phyloP scores from a whole-genome alignment of 2,329 filamentous ascomycete species.

The Xenoacremonium recifei region DNA sequence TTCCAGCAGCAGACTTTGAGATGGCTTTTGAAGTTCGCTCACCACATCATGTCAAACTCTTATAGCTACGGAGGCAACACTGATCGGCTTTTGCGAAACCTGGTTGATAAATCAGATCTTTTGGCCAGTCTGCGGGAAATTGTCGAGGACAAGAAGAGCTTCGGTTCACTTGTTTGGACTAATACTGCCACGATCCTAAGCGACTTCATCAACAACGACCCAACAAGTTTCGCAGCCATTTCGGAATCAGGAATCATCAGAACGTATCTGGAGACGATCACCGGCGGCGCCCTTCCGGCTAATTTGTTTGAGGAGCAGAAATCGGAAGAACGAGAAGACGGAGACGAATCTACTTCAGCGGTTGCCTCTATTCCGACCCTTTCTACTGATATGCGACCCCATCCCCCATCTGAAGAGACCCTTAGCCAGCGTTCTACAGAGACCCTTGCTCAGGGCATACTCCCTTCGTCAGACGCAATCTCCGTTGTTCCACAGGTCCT shows the following conservation, averaged over 20 bases:
- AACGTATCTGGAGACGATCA: conserved; percentile 81
- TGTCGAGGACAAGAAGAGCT: conserved; percentile 74
- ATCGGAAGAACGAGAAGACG: conserved; percentile 29
- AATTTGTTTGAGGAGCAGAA: conserved; percentile 27
- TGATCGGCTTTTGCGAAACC: conserved; percentile 84
- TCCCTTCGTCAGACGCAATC: conserved; percentile 87
- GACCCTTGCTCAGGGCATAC: conserved; percentile 66
- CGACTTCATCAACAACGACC: conserved; percentile 98
- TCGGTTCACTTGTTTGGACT: conserved; percentile 94
- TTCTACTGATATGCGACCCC: conserved; percentile 40
- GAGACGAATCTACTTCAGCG: conserved; percentile 35
- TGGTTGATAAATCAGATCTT: conserved; percentile 89
- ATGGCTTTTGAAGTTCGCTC: conserved; percentile 92
- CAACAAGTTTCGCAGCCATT: conserved; percentile 94
- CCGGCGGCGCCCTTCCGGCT: conserved; percentile 45
- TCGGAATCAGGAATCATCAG: conserved; percentile 90
- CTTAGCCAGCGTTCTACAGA: conserved; percentile 44
- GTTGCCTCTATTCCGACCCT: conserved; percentile 38
- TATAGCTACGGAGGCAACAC: conserved; percentile 72
- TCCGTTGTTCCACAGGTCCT: conserved; percentile 82
- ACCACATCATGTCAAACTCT: conserved; percentile 86
- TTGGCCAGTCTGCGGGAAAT: conserved; percentile 77
- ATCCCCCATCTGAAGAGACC: conserved; percentile 52
- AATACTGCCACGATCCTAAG: conserved; percentile 88
- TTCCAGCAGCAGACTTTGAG: conserved; percentile 92